Base-by-base conservation (phyloP, 768 basidiomycete species). In the Lanmaoa rubissima region DNA sequence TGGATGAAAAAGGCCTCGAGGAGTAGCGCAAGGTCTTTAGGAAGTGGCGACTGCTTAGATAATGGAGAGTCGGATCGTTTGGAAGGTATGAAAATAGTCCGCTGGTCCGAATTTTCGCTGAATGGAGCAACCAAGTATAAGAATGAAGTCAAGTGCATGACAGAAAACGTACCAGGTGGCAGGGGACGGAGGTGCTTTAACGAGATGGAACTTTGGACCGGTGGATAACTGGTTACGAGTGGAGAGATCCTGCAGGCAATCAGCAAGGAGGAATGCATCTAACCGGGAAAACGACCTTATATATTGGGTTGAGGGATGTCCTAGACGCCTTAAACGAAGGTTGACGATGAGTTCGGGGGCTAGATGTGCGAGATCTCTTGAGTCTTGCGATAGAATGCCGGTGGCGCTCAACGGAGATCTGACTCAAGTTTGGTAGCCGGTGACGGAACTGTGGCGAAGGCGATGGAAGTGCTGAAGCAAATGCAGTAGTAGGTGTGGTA, bases 401-500 rank as follows among this genome's bases (percentile, higher is more conserved):
- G 58, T 70, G 74, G 45, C 68, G 69, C 50, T 74, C 68, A 4
- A 69, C 61, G 28, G 74, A 75, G 28, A 75, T 42, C 32, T 64
- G 74, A 61, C 69, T 73, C 52, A 64, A 48, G 11, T 68, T 70
- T 46, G 69, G 66, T 59, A 69, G 49, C 53, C 65, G 74, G 49
- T 65, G 61, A 48, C 65, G 64, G 53, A 73, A 64, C 45, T 63
- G 58, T 35, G 72, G 67, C 54, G 71, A 69, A 58, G 71, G 69
- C 54, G 74, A 73, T 54, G 74, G 64, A 60, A 68, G 66, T 26
- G 74, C 72, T 1, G 73, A 72, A 14, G 72, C 72, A 53, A 73
- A 72, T 49, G 60, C 65, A 39, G 66, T 63, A 26, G 66, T 66
- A 28, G 73, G 67, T 2, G 73, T 71, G 14, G 64, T 59, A 36